Base-by-base conservation (phyloP, 305 asterid genomes). In the Fraxinus paxiana region DNA sequence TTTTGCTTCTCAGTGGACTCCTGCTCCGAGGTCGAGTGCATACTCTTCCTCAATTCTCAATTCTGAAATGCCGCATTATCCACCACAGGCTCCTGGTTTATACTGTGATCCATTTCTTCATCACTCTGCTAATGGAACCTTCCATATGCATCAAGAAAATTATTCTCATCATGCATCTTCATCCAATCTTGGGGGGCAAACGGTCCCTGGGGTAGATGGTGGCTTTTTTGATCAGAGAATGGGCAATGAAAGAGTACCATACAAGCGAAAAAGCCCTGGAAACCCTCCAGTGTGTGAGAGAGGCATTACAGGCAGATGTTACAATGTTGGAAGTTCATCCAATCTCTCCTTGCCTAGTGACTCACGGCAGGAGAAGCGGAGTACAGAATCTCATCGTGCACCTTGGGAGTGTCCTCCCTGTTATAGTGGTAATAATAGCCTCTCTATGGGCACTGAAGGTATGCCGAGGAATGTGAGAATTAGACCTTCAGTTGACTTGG, bases 251-350 rank as follows among this genome's bases (percentile, higher is more conserved):
- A 85, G 92, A 82, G 94, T 93, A 73, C 86, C 86, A 30, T 87
- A 85, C 88, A 92, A 92, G 86, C 88, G 97, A 20, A 93, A 92
- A 87, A 87, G 89, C 87, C 93, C 90, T 20, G 83, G 92, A 77
- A 71, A 81, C 75, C 91, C 92, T 80, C 88, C 88, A 46, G 79
- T 86, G 76, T 83, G 87, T 78, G 95, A 88, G 71, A 61, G 71
- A 20, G 71, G 71, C 33, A 61, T 20, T 83, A 82, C 92, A 18
- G 88, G 92, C 88, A 88, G 92, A 82, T 89, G 80, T 79, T 87
- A 83, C 46, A 93, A 91, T 78, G 87, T 77, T 56, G 97, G 93
- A 85, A 89, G 96, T 83, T 92, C 98, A 69, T 92, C 96, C 48
- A 85, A 84, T 85, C 82, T 82, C 67, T 85, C 85, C 77, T 83